Evolutionary conservation across 2,329 filamentous ascomycete genomes (phyloP).

Genomic region (Phyllosticta citriasiana): DNA sequence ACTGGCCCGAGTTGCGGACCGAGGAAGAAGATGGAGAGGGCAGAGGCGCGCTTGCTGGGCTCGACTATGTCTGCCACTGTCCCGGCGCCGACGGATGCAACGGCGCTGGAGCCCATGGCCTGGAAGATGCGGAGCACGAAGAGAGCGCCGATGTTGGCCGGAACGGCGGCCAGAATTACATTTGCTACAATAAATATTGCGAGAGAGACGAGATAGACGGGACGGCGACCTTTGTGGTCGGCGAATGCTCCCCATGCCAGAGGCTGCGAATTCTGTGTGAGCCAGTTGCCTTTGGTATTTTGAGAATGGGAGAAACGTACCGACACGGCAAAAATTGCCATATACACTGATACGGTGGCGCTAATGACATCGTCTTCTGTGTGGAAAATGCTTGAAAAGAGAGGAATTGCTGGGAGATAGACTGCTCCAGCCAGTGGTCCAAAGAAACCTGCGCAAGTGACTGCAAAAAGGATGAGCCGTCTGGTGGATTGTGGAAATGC

Average conservation of each 20-base stretch:
- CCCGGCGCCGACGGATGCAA: slow-evolving; percentile 35
- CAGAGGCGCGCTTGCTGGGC: slow-evolving; percentile 29
- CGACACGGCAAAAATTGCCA: slow-evolving; percentile 34
- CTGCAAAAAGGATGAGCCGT: slow-evolving; percentile 29
- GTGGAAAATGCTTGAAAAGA: slow-evolving; percentile 29
- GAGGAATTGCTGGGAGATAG: slow-evolving; percentile 33
- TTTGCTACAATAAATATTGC: slow-evolving; percentile 32
- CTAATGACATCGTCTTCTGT: slow-evolving; percentile 29
- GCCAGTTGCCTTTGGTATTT: slow-evolving; percentile 4
- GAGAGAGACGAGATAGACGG: slow-evolving; percentile 33
- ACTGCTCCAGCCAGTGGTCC: slow-evolving; percentile 36
- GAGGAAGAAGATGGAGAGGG: slow-evolving; percentile 34
- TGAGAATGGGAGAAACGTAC: not conserved
- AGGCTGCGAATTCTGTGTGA: slow-evolving; percentile 15
- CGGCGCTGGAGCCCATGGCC: slow-evolving; percentile 34
- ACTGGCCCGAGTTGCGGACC: slow-evolving; percentile 37
- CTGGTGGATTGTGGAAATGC: slow-evolving; percentile 28
- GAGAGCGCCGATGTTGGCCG: slow-evolving; percentile 29
- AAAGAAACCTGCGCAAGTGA: slow-evolving; percentile 34
- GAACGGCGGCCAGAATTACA: slow-evolving; percentile 29
- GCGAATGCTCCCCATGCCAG: slow-evolving; percentile 33
- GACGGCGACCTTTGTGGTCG: slow-evolving; percentile 32
- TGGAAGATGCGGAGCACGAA: slow-evolving; percentile 34
- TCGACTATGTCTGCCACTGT: slow-evolving; percentile 35
- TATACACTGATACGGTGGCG: slow-evolving; percentile 37